These are phyloP conservation scores for Schizochytrium sp. DNA, from an alignment of 108 stramenopile species.

Conservation along the genomic window DNA sequence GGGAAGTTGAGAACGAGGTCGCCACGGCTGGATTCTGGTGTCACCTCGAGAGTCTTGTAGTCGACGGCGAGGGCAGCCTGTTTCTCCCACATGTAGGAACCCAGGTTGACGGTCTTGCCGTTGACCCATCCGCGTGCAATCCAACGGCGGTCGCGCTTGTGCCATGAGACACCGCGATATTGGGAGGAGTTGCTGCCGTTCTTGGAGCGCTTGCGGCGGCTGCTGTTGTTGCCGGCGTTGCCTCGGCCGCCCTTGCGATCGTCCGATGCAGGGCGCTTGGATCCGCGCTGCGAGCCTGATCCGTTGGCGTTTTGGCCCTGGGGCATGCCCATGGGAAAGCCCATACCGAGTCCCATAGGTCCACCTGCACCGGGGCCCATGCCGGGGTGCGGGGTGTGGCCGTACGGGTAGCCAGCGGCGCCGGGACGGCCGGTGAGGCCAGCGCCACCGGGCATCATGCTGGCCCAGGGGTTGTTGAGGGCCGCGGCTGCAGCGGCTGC, in stretches of 20 bases:
- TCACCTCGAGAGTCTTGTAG: neutral
- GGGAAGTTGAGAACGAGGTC: neutral
- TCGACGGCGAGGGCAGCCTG: slow-evolving; percentile 13
- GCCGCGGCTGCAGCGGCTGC: neutral
- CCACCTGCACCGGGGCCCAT: neutral
- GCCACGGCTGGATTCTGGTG: neutral
- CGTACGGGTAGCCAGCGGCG: neutral
- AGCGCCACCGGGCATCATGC: neutral
- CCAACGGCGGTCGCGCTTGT: slow-evolving; percentile 20
- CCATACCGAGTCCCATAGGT: neutral
- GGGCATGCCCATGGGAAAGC: neutral
- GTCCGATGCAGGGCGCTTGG: neutral
- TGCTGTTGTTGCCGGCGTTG: neutral
- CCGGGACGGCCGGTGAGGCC: neutral
- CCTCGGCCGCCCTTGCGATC: neutral
- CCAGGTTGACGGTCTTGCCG: neutral
- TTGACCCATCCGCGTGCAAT: neutral
- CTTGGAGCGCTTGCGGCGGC: neutral
- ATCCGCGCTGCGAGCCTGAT: neutral
- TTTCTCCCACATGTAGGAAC: neutral
- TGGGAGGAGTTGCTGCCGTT: neutral
- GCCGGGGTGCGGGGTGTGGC: neutral
- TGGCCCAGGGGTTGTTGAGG: neutral
- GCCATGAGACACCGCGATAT: neutral
- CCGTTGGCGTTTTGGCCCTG: neutral